A percentile compares a stretch with the other conserved stretches of the same genome.
These are phyloP conservation scores for Lotus japonicus DNA, from an alignment of 306 rosid genomes.

Conservation along the genomic window DNA sequence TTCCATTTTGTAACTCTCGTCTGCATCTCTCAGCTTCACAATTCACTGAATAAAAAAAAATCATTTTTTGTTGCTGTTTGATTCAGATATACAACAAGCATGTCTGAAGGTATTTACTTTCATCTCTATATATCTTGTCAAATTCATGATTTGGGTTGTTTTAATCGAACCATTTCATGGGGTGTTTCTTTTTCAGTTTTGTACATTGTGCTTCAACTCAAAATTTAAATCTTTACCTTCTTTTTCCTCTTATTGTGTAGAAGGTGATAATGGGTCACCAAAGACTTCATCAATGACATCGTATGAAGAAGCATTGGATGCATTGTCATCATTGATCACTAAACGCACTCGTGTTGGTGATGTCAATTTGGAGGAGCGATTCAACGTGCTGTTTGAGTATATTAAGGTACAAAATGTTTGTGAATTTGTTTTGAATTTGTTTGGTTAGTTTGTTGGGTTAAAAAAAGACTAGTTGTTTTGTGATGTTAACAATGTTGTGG, in stretches of 20 bases:
- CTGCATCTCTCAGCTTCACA: too few species aligned
- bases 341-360: constrained; percentile 75
- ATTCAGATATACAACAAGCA: constrained; percentile 6
- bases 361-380: constrained; percentile 65
- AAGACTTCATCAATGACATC: constrained; percentile 30
- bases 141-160: not conserved
- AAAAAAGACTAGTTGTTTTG: constrained; percentile 6
- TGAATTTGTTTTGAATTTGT: not conserved
- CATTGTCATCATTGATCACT: constrained; percentile 75
- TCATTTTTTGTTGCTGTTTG: too few species aligned
- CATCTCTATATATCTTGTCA: not conserved
- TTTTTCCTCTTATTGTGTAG: not conserved
- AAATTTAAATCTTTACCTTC: not conserved
- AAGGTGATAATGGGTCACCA: constrained; percentile 37
- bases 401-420: constrained; percentile 40
- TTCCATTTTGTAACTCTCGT: too few species aligned
- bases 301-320: constrained; percentile 76
- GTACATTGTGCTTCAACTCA: not conserved
- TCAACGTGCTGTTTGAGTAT: constrained; percentile 56
- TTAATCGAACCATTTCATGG: not conserved
- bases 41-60: too few species aligned
- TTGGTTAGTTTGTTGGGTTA: constrained; percentile 5
- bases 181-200: not conserved
- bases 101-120: constrained; percentile 43
- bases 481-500: constrained; percentile 4